Evolutionary conservation across 2,329 filamentous ascomycete species (phyloP), one percentile per base, ranked within the genome.

Genomic region (Ascosphaera apis): DNA sequence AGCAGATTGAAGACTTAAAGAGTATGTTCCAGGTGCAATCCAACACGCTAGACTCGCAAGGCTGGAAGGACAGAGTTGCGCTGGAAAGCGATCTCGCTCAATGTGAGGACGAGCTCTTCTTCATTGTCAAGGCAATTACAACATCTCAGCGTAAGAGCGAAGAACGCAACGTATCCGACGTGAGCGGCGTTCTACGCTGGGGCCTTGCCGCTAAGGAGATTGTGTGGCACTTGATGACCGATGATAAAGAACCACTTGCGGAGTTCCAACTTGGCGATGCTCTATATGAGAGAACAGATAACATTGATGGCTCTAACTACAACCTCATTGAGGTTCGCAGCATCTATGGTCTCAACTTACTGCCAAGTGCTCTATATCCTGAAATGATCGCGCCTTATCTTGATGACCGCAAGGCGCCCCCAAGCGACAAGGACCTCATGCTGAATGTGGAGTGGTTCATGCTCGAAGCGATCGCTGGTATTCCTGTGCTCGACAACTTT

Each of bases 101-200:
- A 15, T 93, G 82, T 48, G 88, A 95, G 53, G 88, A 98, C 48
- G 91, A 99, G 54, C 59, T 99, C 6, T 99, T 98, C 65, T 98
- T 98, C 59, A 79, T 98, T 63, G 95, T 98, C 88, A 95, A 98
- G 49, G 91, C 88, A 28, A 98, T 98, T 51, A 98, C 88, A 1
- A 91, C 83, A 2, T 91, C 86, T 3, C 88, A 98, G 55, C 68
- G 83, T 40, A 88, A 84, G 51, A 74, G 72, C 42, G 72, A 77
- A 36, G 82, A 91, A 40, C 69, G 68, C 33, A 56, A 57, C 27
- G 63, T 71, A 35, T 70, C 72, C 4, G 69, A 82, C 42, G 76
- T 74, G 38, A 84, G 71, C 40, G 83, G 83, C 4, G 62, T 93
- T 30, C 56, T 98, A 37, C 76, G 81, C 46, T 93, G 86, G 78